Conservation (phyloP, 495 filamentous ascomycete genomes). For the Cairneyella variabilis region DNA sequence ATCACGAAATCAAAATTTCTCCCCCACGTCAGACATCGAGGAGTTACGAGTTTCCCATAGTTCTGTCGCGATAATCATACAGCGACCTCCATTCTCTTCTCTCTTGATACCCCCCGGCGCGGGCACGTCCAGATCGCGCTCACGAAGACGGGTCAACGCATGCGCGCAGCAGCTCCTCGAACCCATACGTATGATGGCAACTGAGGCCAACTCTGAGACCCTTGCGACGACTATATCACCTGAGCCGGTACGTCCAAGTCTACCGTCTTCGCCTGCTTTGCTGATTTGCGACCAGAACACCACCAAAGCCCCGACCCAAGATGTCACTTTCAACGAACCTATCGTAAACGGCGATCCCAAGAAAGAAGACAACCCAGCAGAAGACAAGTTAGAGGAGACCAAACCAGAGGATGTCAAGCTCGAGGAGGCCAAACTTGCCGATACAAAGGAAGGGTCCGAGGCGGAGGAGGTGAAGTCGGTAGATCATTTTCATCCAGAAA, state of each 20-base stretch:
- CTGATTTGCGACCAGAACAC: slow-evolving; percentile 24
- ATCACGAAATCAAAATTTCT: slow-evolving; percentile 8
- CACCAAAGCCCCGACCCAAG: slow-evolving; percentile 28
- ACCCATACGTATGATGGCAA: slow-evolving; percentile 51
- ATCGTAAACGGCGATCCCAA: slow-evolving; percentile 39
- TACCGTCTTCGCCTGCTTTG: not conserved
- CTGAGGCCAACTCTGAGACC: slow-evolving; percentile 47
- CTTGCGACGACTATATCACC: slow-evolving; percentile 47
- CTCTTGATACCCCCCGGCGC: slow-evolving; percentile 8
- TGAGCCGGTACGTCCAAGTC: slow-evolving; percentile 39
- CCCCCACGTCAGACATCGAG: slow-evolving; percentile 16
- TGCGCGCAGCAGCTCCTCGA: slow-evolving; percentile 29
- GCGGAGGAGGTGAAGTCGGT: no score
- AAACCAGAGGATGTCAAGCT: no score
- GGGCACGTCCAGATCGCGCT: slow-evolving; percentile 16
- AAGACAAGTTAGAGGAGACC: no score
- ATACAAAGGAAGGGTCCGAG: no score
- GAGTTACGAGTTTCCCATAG: slow-evolving; percentile 14
- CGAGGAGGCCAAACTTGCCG: no score
- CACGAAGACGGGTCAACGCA: slow-evolving; percentile 26
- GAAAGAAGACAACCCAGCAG: slow-evolving; percentile 45
- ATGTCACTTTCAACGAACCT: slow-evolving; percentile 36
- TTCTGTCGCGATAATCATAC: slow-evolving; percentile 11
- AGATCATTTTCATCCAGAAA: no score
- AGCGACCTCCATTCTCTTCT: slow-evolving; percentile 16